These are phyloP conservation scores for Gynandropsis gynandra DNA, from an alignment of 345 rosid genomes.

Conservation along the genomic window DNA sequence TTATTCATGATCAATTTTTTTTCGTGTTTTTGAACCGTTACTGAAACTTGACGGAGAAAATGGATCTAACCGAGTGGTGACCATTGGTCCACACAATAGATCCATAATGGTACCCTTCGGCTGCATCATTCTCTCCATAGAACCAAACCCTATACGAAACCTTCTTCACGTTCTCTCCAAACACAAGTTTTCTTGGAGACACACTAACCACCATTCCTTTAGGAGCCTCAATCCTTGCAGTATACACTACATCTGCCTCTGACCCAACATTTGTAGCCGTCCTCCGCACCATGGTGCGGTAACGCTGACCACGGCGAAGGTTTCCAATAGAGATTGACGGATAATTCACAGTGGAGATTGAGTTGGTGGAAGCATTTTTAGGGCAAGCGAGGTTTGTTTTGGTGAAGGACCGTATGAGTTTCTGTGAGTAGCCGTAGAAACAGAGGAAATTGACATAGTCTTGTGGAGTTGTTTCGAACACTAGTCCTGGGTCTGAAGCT, in stretches of 20 bases:
- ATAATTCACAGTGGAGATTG: constrained; percentile 58
- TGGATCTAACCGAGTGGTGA: constrained; percentile 39
- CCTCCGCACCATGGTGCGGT: constrained; percentile 33
- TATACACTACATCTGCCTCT: constrained; percentile 40
- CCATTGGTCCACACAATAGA: constrained; percentile 54
- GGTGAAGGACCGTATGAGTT: constrained; percentile 41
- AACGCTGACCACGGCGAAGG: constrained; percentile 27
- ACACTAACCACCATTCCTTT: constrained; percentile 51
- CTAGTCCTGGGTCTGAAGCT: constrained; percentile 70
- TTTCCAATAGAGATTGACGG: constrained; percentile 65
- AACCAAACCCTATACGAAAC: constrained; percentile 41
- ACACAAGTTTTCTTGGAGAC: constrained; percentile 37
- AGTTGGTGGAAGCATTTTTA: constrained; percentile 16
- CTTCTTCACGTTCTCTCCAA: constrained; percentile 24
- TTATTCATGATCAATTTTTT: too few species aligned
- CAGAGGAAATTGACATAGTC: constrained; percentile 61
- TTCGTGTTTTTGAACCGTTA: too few species aligned
- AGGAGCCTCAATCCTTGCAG: constrained; percentile 37
- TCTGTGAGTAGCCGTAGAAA: constrained; percentile 46
- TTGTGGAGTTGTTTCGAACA: constrained; percentile 44
- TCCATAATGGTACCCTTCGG: constrained; percentile 52
- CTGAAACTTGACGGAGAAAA: constrained; percentile 48
- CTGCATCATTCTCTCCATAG: constrained; percentile 35
- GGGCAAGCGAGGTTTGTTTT: constrained; percentile 48
- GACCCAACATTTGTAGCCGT: constrained; percentile 54